Percentiles rank a stretch among this genome's conserved stretches.
Conservation (phyloP, 768 basidiomycete genomes). For the Mrakia gelida region DNA sequence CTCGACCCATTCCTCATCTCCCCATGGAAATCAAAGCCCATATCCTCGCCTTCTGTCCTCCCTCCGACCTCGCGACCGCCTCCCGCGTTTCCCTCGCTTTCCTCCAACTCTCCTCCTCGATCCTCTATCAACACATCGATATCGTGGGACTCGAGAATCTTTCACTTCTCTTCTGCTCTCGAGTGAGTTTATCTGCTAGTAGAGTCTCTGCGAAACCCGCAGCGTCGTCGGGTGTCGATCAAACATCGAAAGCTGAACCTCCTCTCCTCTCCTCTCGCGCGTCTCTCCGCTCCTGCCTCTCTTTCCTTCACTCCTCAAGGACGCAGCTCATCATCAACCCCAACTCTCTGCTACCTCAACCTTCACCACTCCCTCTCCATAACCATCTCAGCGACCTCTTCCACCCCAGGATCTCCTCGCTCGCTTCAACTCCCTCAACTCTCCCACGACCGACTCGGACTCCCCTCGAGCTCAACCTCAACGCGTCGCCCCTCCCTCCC, state of each 20-base stretch:
- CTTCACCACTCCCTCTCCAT: too few relatives aligned
- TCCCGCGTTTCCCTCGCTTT: not conserved
- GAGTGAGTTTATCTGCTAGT: not conserved
- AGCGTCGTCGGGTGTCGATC: not conserved
- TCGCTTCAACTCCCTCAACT: too few relatives aligned
- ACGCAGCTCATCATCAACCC: too few relatives aligned
- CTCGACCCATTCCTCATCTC: not conserved
- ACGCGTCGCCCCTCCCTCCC: too few relatives aligned
- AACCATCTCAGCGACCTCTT: too few relatives aligned
- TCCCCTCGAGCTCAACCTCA: too few relatives aligned
- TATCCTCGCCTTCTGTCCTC: not conserved
- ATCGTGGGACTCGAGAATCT: not conserved
- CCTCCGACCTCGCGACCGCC: not conserved
- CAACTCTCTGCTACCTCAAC: too few relatives aligned
- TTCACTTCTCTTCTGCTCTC: not conserved
- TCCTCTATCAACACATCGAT: not conserved
- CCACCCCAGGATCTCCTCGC: too few relatives aligned
- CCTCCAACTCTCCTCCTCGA: not conserved
- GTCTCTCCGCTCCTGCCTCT: not conserved
- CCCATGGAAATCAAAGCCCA: not conserved
- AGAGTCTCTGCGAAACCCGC: not conserved
- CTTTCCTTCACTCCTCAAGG: not conserved
- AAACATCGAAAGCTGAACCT: not conserved
- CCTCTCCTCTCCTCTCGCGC: not conserved
- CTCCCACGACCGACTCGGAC: too few relatives aligned